Conservation (phyloP, 1,139 yeast species). For the Candida sp. region DNA sequence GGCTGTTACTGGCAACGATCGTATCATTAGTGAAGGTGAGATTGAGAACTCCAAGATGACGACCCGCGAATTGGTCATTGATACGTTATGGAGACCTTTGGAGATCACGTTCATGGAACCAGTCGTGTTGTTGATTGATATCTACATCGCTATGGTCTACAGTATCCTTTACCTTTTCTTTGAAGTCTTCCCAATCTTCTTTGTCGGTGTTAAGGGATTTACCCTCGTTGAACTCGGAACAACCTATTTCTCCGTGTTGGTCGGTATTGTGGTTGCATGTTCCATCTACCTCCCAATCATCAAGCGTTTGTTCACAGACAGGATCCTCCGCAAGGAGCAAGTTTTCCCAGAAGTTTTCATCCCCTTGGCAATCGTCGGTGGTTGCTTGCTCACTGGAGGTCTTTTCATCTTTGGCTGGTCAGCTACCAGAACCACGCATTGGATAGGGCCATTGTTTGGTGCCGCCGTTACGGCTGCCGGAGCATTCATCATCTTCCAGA, state of each 20-base stretch:
- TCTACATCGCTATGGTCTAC: slow-evolving; percentile 35
- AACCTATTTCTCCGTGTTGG: slow-evolving; percentile 23
- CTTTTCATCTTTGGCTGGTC: slow-evolving; percentile 40
- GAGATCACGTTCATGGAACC: slow-evolving; percentile 36
- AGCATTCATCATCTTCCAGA: slow-evolving; percentile 35
- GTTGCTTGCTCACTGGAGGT: slow-evolving; percentile 32
- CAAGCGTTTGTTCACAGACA: slow-evolving; percentile 25
- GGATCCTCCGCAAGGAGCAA: slow-evolving; percentile 34
- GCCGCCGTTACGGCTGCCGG: slow-evolving; percentile 30
- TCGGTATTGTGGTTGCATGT: slow-evolving; percentile 25
- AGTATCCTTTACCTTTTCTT: slow-evolving; percentile 37
- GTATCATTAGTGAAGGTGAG: slow-evolving; percentile 45
- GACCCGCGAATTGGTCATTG: slow-evolving; percentile 20
- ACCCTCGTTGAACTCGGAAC: slow-evolving; percentile 30
- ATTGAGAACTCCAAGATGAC: slow-evolving; percentile 38
- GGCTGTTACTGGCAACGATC: slow-evolving; percentile 43
- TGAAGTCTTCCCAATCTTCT: slow-evolving; percentile 40
- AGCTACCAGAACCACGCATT: slow-evolving; percentile 27
- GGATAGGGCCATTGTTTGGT: slow-evolving; percentile 38
- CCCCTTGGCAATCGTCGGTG: slow-evolving; percentile 47
- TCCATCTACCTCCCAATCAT: slow-evolving; percentile 23
- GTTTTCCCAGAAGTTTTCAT: slow-evolving; percentile 66
- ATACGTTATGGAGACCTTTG: slow-evolving; percentile 34
- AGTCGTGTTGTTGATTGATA: slow-evolving; percentile 32
- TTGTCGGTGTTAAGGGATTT: slow-evolving; percentile 24